Base-by-base conservation (phyloP, 805 yeast genomes). In the Cyberlindnera samutprakarnensis region DNA sequence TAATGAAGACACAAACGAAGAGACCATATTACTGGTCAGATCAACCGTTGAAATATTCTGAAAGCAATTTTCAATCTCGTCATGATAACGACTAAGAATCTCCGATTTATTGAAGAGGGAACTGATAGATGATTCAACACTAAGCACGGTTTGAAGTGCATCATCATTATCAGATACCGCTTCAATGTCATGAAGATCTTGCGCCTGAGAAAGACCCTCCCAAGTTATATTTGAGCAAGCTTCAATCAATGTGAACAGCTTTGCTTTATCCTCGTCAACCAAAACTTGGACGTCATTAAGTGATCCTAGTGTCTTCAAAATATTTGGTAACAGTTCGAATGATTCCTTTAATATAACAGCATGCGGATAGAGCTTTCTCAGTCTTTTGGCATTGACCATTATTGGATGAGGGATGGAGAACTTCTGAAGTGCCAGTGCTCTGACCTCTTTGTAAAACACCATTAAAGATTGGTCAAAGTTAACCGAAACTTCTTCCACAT, bases 391-490 rank as follows among this genome's bases (percentile, higher is more conserved):
- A 18, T 61, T 64, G 2, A 68, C 46, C 11, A 59, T 39, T 3
- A 81, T 38, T 5, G 62, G 44, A 17, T 69, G 68, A 0, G 95
- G 90, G 0, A 85, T 54, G 7, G 67, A 70, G 45, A 65, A 72
- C 0, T 72, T 76, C 39, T 75, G 51, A 38, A 64, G 55, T 6
- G 59, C 50, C 19, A 82, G 47, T 29, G 68, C 66, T 25, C 71
- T 53, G 1, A 74, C 70, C 44, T 82, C 85, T 33, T 71, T 66
- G 52, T 68, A 66, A 8, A 73, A 46, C 1, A 57, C 44, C 23
- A 68, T 46, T 4, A 62, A 38, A 2, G 64, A 46, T 4, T 54
- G 54, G 41, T 78, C 74, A 47, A 78, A 74, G 38, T 78, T 76
- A 6, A 79, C 66, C 0, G 44, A 26, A 2, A 78, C 26, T 5